Evolutionary conservation across 139 green algal species (phyloP).

Genomic region (Pseudopediastrum boryanum): DNA sequence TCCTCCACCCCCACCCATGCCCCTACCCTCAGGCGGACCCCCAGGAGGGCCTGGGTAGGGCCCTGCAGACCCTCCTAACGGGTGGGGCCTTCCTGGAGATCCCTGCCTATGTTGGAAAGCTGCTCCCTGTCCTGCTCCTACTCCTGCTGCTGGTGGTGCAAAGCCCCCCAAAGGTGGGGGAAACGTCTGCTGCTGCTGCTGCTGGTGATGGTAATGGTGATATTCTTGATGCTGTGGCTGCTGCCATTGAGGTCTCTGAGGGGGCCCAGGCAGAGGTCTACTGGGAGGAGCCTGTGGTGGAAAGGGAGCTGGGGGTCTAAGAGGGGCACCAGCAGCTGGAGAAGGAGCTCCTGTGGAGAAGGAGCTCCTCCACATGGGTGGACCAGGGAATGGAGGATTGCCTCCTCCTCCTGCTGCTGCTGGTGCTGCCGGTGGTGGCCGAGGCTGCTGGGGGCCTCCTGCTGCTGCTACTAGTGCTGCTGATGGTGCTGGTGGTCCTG

Average conservation of each 20-base stretch:
- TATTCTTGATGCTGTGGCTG: not conserved
- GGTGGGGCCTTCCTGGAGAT: no score
- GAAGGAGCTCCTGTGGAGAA: not conserved
- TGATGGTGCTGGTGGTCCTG: slow-evolving; percentile 10
- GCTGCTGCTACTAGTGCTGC: not conserved
- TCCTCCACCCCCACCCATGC: no score
- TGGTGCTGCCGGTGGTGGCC: not conserved
- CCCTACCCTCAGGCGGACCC: no score
- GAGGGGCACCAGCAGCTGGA: not conserved
- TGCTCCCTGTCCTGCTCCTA: no score
- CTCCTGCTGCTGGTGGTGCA: no score
- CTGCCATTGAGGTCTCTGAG: not conserved
- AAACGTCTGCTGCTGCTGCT: slow-evolving; percentile 9
- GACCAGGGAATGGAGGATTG: not conserved
- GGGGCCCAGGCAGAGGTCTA: not conserved
- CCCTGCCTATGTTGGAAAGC: no score
- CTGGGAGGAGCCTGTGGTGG: not conserved
- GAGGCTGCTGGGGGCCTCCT: not conserved
- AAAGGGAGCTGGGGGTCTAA: no score
- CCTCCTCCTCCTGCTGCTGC: not conserved
- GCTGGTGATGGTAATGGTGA: slow-evolving; percentile 1
- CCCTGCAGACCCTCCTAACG: no score
- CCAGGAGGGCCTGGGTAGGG: no score
- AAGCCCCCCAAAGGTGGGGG: no score
- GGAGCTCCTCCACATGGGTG: not conserved